phyloP scores from a whole-genome alignment of 106 monocot species.

The Gastrodia elata region DNA sequence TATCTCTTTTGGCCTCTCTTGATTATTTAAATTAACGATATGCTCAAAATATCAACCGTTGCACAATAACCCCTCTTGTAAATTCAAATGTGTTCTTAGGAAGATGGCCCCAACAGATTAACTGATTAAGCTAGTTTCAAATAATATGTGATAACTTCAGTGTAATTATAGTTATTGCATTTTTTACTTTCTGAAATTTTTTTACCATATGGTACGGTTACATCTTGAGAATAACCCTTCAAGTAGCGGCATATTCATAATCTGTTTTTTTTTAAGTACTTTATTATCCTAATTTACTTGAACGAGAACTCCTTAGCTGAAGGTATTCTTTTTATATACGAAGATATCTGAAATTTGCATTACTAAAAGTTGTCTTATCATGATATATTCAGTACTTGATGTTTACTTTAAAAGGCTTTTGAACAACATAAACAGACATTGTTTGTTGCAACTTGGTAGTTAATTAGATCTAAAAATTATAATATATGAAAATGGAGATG shows the following conservation, averaged over 20 bases:
- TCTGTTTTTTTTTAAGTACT: background rate
- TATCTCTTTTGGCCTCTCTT: too few relatives aligned
- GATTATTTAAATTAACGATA: too few relatives aligned
- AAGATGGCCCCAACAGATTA: too few relatives aligned
- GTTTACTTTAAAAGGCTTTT: background rate
- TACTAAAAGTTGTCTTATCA: background rate
- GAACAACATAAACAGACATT: background rate
- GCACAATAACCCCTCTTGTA: too few relatives aligned
- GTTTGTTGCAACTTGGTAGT: background rate
- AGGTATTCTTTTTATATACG: background rate
- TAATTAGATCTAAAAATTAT: background rate
- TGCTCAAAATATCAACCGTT: too few relatives aligned
- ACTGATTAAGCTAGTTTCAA: background rate
- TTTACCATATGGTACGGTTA: background rate
- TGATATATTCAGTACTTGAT: background rate
- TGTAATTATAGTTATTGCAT: background rate
- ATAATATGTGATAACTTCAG: background rate
- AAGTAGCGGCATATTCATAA: background rate
- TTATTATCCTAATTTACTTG: background rate
- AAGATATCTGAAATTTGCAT: background rate
- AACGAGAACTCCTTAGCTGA: background rate
- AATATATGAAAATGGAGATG: background rate
- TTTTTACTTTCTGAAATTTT: background rate
- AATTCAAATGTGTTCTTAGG: too few relatives aligned
- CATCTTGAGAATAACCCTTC: background rate